Base-by-base conservation (phyloP, 768 basidiomycete genomes). In the Pilatotrama ljubarskyi region DNA sequence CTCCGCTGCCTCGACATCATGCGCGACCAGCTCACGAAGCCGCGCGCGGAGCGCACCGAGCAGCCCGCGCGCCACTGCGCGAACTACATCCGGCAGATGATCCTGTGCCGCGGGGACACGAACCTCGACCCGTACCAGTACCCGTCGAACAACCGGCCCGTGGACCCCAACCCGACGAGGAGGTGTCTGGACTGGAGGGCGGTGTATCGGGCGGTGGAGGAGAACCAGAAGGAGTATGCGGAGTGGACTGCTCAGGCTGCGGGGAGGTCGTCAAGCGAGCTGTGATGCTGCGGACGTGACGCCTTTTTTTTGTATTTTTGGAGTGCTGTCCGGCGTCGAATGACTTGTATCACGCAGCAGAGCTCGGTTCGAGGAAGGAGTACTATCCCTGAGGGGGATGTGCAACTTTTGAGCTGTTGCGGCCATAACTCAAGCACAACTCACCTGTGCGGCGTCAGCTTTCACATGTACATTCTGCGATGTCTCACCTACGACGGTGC, bases 11-110 rank as follows among this genome's bases (percentile, higher is more conserved):
- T 69, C 26, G 62, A 65, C 56, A 56, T 65, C 59, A 52, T 69
- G 41, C 68, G 68, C 46, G 55, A 59, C 24, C 59, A 58, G 44
- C 62, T 69, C 37, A 50, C 56, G 25, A 55, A 51, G 59, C 35
- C 55, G 25, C 55, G 25, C 47, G 44, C 37, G 5, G 37, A 47
- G 40, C 64, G 64, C 53, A 37, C 56, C 13, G 55, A 56, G 50
- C 56, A 57, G 56, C 56, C 56, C 29, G 52, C 60, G 42, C 64
- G 56, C 25, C 67, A 67, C 57, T 70, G 69, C 63, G 54, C 67
- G 59, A 64, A 67, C 61, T 70, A 70, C 56, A 59, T 70, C 38
- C 49, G 67, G 18, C 61, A 67, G 54, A 62, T 58, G 57, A 58
- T 64, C 49, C 43, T 70, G 51, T 70, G 69, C 51, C 59, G 59